Percentiles rank a stretch among this genome's conserved stretches.
phyloP scores from a whole-genome alignment of 2,329 filamentous ascomycete genomes.

The Leptoxyphium fumago region DNA sequence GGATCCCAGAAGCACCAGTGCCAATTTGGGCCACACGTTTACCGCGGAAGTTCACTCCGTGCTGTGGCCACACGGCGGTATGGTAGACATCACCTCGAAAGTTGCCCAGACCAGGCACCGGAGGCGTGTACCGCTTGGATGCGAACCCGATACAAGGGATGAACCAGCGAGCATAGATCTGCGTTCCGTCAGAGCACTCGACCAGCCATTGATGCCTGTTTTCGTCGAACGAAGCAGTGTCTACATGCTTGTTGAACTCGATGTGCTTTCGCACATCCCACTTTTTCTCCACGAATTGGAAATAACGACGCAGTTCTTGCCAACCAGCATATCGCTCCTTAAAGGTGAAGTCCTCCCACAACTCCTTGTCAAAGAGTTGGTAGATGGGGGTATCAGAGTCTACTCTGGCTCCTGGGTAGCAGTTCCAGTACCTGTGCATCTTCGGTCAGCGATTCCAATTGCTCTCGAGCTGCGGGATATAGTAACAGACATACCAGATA shows the following conservation, averaged over 20 bases:
- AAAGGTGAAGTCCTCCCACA: constrained; percentile 41
- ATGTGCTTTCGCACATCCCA: constrained; percentile 40
- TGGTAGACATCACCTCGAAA: constrained; percentile 43
- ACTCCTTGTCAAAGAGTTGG: constrained; percentile 16
- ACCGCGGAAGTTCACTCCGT: constrained; percentile 36
- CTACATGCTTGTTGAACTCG: constrained; percentile 41
- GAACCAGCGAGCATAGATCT: constrained; percentile 36
- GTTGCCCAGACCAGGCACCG: constrained; percentile 43
- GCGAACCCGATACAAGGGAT: constrained; percentile 43
- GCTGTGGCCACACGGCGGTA: constrained; percentile 40
- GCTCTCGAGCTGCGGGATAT: constrained; percentile 2
- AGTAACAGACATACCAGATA: constrained; percentile 14
- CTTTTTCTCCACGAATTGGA: constrained; percentile 43
- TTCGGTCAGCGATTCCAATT: constrained; percentile 17
- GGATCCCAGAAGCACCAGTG: constrained; percentile 49
- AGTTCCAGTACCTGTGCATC: constrained; percentile 6
- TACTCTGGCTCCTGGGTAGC: constrained; percentile 28
- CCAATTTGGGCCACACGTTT: constrained; percentile 50
- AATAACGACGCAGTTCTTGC: constrained; percentile 42
- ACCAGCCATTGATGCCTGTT: constrained; percentile 35
- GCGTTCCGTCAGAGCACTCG: constrained; percentile 36
- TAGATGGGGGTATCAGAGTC: constrained; percentile 25
- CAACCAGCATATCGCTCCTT: constrained; percentile 14
- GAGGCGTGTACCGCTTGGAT: constrained; percentile 43
- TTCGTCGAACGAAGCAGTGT: constrained; percentile 39